Percentiles rank a stretch among this genome's conserved stretches.
These are phyloP conservation scores for Fusarium pseudograminearum DNA, from an alignment of 2,329 filamentous ascomycete species.

Conservation along the genomic window DNA sequence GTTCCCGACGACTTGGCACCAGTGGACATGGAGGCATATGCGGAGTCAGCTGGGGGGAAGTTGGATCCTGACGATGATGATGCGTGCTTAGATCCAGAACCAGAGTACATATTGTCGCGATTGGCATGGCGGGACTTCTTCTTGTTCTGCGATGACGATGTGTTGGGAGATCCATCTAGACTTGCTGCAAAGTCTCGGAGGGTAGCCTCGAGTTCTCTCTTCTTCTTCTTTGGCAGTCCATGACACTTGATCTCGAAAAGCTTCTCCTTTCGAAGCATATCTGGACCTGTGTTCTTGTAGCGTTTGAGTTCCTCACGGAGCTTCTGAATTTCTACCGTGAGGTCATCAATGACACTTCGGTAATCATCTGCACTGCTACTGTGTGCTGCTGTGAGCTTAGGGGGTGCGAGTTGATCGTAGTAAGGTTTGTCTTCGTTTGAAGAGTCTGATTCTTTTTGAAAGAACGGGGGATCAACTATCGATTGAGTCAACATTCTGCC, in stretches of 20 bases:
- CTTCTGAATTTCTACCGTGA: slow-evolving; percentile 86
- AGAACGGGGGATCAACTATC: slow-evolving; percentile 66
- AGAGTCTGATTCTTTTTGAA: slow-evolving; percentile 64
- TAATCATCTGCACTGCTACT: slow-evolving; percentile 79
- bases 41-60: slow-evolving; percentile 68
- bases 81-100: slow-evolving; percentile 62
- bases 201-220: slow-evolving; percentile 79
- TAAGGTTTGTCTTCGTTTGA: slow-evolving; percentile 60
- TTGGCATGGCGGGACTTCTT: slow-evolving; percentile 57
- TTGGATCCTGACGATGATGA: slow-evolving; percentile 66
- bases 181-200: slow-evolving; percentile 77
- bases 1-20: slow-evolving; percentile 60
- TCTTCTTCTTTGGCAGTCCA: slow-evolving; percentile 77
- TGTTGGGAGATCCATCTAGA: slow-evolving; percentile 64
- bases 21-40: slow-evolving; percentile 75
- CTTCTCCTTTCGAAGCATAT: slow-evolving; percentile 78
- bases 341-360: slow-evolving; percentile 85
- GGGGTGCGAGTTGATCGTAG: slow-evolving; percentile 40
- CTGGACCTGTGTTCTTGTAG: slow-evolving; percentile 75
- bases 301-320: slow-evolving; percentile 78
- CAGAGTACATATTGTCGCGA: slow-evolving; percentile 56
- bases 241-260: slow-evolving; percentile 87
- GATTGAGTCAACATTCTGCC: slow-evolving; percentile 8
- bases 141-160: slow-evolving; percentile 56
- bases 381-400: slow-evolving; percentile 54